Percentiles rank a stretch among this genome's conserved stretches.
These are phyloP conservation scores for Cryptococcus amylolentus DNA, from an alignment of 1,284 basidiomycete species.

Conservation along the genomic window DNA sequence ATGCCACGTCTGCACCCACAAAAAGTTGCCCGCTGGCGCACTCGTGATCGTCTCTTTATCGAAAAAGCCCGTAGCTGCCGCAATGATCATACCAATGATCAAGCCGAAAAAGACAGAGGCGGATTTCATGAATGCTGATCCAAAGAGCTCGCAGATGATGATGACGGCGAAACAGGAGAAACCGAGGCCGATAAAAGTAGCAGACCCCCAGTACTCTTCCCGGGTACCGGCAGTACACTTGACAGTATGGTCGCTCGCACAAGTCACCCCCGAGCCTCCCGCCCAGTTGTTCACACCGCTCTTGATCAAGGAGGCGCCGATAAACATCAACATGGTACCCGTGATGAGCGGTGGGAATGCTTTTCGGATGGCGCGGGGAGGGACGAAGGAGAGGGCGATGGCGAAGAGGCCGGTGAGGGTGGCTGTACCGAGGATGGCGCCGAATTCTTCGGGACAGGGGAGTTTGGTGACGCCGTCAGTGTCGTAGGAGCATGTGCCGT, in stretches of 20 bases:
- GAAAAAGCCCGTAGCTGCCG: slow-evolving; percentile 33
- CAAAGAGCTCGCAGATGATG: slow-evolving; percentile 32
- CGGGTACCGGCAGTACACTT: slow-evolving; percentile 19
- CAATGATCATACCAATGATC: slow-evolving; percentile 30
- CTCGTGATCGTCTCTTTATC: slow-evolving; percentile 17
- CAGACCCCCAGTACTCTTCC: slow-evolving; percentile 27
- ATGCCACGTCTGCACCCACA: slow-evolving; percentile 30
- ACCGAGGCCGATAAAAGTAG: slow-evolving; percentile 28
- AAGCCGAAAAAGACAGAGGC: slow-evolving; percentile 37
- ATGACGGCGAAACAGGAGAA: slow-evolving; percentile 28
- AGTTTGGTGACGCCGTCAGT: slow-evolving; percentile 27
- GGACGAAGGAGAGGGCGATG: slow-evolving; percentile 31
- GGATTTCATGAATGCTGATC: slow-evolving; percentile 37
- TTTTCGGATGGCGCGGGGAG: slow-evolving; percentile 29
- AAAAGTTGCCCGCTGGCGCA: slow-evolving; percentile 30
- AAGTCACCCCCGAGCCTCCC: slow-evolving; percentile 25
- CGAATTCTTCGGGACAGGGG: slow-evolving; percentile 32
- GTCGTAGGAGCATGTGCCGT: slow-evolving; percentile 26
- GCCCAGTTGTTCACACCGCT: slow-evolving; percentile 36
- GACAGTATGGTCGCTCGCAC: slow-evolving; percentile 26
- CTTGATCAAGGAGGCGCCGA: slow-evolving; percentile 31
- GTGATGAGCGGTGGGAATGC: slow-evolving; percentile 35
- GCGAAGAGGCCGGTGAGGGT: slow-evolving; percentile 28
- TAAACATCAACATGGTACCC: slow-evolving; percentile 35
- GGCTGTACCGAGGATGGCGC: slow-evolving; percentile 32